Conservation (phyloP, 805 yeast genomes). For the Millerozyma acaciae region DNA sequence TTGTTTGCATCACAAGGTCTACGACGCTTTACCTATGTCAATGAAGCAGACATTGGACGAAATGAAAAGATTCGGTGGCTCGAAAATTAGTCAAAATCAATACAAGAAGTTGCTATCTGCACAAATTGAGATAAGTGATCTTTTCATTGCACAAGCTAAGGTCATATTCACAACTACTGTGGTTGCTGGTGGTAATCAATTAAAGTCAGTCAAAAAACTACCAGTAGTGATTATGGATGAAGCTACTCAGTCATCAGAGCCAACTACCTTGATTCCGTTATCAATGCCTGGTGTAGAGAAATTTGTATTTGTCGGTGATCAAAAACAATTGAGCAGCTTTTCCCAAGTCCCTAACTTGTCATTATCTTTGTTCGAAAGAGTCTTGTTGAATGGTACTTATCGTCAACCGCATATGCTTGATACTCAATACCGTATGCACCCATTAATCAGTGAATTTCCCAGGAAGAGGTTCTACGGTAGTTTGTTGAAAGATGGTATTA, state of each 20-base stretch:
- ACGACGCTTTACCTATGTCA: slow-evolving; percentile 44
- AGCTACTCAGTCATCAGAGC: slow-evolving; percentile 74
- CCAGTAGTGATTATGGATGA: slow-evolving; percentile 79
- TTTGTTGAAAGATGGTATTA: slow-evolving; percentile 54
- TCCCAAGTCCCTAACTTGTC: slow-evolving; percentile 65
- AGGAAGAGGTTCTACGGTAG: slow-evolving; percentile 49
- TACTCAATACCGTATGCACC: slow-evolving; percentile 69
- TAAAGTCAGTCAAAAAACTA: slow-evolving; percentile 49
- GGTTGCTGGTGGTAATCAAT: slow-evolving; percentile 63
- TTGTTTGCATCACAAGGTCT: slow-evolving; percentile 61
- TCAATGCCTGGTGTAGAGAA: slow-evolving; percentile 64
- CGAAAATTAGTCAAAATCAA: slow-evolving; percentile 43
- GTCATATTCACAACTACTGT: slow-evolving; percentile 72
- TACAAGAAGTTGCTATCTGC: slow-evolving; percentile 48
- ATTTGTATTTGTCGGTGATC: slow-evolving; percentile 73
- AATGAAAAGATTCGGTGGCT: slow-evolving; percentile 33
- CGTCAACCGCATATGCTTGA: slow-evolving; percentile 63
- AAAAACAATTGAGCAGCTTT: slow-evolving; percentile 69
- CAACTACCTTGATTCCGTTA: slow-evolving; percentile 65
- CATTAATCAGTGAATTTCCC: slow-evolving; percentile 57
- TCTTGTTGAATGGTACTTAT: slow-evolving; percentile 58
- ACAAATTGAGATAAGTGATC: slow-evolving; percentile 43
- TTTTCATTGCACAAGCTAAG: slow-evolving; percentile 58
- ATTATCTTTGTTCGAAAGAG: slow-evolving; percentile 65
- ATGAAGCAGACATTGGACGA: slow-evolving; percentile 42